Conservation (phyloP, 352 stramenopile species). For the Phytophthora rubi region DNA sequence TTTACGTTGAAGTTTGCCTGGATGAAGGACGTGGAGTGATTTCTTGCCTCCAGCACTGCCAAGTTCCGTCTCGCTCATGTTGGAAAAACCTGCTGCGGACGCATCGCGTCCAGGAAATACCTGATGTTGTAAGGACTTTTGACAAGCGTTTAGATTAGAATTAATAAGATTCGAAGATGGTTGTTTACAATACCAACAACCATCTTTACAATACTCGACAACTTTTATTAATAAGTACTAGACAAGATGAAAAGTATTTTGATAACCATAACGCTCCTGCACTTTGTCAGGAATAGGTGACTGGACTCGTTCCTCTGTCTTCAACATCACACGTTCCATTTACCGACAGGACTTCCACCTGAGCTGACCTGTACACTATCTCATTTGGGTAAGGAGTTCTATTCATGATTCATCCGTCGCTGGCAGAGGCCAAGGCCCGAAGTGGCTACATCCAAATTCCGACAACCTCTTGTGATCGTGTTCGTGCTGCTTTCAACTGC, state of each 20-base stretch:
- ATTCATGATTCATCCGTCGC: neutral
- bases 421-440: neutral
- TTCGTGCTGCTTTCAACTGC: neutral
- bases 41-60: constrained; percentile 4
- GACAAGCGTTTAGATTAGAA: neutral
- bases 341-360: neutral
- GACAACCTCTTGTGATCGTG: neutral
- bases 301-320: neutral
- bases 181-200: neutral
- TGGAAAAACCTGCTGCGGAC: constrained; percentile 6
- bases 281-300: neutral
- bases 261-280: neutral
- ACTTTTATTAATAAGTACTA: neutral
- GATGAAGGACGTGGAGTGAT: neutral
- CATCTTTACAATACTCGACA: neutral
- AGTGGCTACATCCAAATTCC: neutral
- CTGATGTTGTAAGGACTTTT: neutral
- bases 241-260: constrained; percentile 3
- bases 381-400: neutral
- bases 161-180: neutral
- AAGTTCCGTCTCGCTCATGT: neutral
- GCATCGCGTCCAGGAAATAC: neutral
- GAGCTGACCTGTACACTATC: neutral
- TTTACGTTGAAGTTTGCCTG: constrained; percentile 5
- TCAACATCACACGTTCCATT: neutral